Conservation (phyloP, 495 filamentous ascomycete species). For the Hypoxylon crocopeplum region DNA sequence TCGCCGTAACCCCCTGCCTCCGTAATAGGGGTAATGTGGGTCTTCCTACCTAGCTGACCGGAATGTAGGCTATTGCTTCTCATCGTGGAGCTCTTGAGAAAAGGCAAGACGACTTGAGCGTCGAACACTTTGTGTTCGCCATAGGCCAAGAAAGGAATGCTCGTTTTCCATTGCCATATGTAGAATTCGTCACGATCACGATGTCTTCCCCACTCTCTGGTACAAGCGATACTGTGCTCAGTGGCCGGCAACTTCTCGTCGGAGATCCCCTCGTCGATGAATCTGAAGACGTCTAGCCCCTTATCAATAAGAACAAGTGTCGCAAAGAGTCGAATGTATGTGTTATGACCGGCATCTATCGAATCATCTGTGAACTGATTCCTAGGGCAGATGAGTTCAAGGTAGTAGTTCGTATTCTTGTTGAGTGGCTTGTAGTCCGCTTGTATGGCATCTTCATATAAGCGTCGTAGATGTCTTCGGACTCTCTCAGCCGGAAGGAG, state of each 20-base stretch:
- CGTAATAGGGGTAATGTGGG: no score
- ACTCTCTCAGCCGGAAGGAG: not conserved
- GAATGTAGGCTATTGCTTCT: not conserved
- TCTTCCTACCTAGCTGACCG: not conserved
- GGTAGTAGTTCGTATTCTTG: not conserved
- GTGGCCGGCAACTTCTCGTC: no score
- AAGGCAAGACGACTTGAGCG: not conserved
- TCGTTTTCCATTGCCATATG: slow-evolving; percentile 13
- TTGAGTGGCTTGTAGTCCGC: not conserved
- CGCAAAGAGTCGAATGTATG: slow-evolving; percentile 13
- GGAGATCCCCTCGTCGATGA: slow-evolving; percentile 12
- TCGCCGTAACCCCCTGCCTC: slow-evolving; percentile 7
- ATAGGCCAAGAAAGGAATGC: slow-evolving; percentile 6
- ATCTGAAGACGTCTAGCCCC: slow-evolving; percentile 1
- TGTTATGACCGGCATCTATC: not conserved
- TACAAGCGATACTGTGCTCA: no score
- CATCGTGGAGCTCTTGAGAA: not conserved
- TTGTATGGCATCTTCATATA: not conserved
- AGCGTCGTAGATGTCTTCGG: not conserved
- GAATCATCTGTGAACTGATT: not conserved
- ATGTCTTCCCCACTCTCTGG: no score
- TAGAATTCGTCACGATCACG: not conserved
- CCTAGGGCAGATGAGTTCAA: slow-evolving; percentile 5
- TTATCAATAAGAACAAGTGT: slow-evolving; percentile 6
- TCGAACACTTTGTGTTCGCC: not conserved